These are phyloP conservation scores for Aspergillus melleus DNA, from an alignment of 2,329 filamentous ascomycete species.

Conservation along the genomic window DNA sequence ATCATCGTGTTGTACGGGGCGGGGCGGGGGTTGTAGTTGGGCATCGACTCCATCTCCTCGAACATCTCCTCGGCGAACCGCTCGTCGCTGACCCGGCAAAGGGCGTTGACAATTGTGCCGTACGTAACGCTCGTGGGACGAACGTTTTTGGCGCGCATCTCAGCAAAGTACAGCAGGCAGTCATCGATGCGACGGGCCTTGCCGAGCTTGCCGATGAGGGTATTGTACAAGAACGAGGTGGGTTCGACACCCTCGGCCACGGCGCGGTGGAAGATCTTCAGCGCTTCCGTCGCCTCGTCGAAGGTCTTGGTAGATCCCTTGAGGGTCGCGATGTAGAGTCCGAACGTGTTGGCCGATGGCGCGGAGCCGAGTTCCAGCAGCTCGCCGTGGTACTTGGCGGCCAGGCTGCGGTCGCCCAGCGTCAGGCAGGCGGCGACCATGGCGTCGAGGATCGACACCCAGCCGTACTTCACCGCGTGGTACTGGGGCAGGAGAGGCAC, in stretches of 20 bases:
- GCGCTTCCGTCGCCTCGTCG: conserved; percentile 92
- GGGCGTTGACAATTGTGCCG: conserved; percentile 94
- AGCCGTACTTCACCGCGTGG: conserved; percentile 85
- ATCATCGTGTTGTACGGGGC: conserved; percentile 99
- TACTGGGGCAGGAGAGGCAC: conserved; percentile 84
- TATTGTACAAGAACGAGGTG: conserved; percentile 96
- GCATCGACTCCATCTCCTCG: conserved; percentile 98
- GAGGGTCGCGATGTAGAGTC: conserved; percentile 97
- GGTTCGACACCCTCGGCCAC: conserved; percentile 93
- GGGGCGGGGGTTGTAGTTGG: conserved; percentile 96
- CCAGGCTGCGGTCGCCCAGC: conserved; percentile 75
- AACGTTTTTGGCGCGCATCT: conserved; percentile 91
- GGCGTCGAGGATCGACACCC: conserved; percentile 92
- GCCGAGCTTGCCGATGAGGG: conserved; percentile 94
- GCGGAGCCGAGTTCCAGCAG: conserved; percentile 85
- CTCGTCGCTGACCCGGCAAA: conserved; percentile 95
- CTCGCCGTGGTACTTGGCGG: conserved; percentile 87
- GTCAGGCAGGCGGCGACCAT: conserved; percentile 93
- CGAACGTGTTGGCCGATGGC: conserved; percentile 95
- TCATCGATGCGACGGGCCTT: conserved; percentile 98
- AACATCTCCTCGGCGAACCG: conserved; percentile 97
- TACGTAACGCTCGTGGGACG: conserved; percentile 97
- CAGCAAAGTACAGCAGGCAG: conserved; percentile 95
- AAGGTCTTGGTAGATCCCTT: conserved; percentile 98
- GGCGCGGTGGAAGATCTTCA: conserved; percentile 95